These are phyloP conservation scores for Acer saccharum DNA, from an alignment of 345 rosid species.

Conservation along the genomic window DNA sequence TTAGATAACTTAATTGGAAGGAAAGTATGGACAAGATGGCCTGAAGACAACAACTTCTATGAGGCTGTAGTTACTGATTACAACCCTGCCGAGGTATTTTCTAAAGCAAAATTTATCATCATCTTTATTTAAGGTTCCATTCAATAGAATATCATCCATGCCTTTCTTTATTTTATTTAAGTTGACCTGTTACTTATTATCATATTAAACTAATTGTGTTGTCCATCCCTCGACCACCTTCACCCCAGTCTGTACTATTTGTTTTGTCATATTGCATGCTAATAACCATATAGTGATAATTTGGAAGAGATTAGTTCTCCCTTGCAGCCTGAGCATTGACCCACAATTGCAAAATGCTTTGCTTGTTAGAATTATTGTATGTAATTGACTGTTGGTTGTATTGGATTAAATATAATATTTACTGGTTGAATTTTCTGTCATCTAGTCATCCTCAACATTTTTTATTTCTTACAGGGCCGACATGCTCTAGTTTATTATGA, in stretches of 20 bases:
- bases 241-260: background rate
- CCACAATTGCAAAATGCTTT: conserved; percentile 2
- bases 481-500: conserved; percentile 96
- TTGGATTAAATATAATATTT: background rate
- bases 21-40: conserved; percentile 99
- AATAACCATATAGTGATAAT: background rate
- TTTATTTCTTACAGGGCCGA: conserved; percentile 60
- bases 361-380: background rate
- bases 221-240: background rate
- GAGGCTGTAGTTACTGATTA: conserved; percentile 90
- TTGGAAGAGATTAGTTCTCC: background rate
- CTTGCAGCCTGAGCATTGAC: background rate
- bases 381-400: background rate
- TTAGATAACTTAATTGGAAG: conserved; percentile 63
- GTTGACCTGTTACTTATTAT: background rate
- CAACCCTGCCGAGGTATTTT: conserved; percentile 67
- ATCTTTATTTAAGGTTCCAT: background rate
- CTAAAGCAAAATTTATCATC: background rate
- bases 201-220: background rate
- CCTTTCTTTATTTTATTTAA: background rate
- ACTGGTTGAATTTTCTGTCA: background rate
- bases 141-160: background rate
- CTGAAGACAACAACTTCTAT: conserved; percentile 88
- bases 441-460: background rate
- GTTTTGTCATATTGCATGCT: background rate